These are phyloP conservation scores for Diaporthe sp. DNA, from an alignment of 2,329 filamentous ascomycete genomes.

Conservation along the genomic window DNA sequence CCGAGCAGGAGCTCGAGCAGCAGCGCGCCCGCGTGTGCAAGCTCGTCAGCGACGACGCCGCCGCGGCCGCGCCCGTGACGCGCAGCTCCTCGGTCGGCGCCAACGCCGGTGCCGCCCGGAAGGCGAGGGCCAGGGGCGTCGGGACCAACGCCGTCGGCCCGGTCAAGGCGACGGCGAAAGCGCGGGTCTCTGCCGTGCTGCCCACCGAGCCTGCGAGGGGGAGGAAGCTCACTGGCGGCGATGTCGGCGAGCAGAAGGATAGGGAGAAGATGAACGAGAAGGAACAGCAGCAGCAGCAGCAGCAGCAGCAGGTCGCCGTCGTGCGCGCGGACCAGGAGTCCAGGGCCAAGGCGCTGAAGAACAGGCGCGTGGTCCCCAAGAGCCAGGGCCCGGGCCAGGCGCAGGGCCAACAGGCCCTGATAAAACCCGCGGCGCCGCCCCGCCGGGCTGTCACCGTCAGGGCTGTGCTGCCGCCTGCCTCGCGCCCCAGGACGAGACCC, in stretches of 20 bases:
- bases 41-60: constrained; percentile 6
- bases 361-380: not conserved
- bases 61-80: not conserved
- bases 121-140: not conserved
- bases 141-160: not conserved
- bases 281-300: not conserved
- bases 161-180: not conserved
- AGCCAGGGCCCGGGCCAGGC: not conserved
- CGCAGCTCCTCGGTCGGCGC: constrained; percentile 23
- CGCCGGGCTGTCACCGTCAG: not conserved
- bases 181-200: not conserved
- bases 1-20: constrained; percentile 35
- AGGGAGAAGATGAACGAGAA: not conserved
- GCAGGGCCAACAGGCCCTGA: not conserved
- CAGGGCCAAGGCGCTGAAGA: constrained; percentile 6
- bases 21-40: constrained; percentile 11
- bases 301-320: not conserved
- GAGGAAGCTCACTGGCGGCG: not conserved
- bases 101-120: not conserved
- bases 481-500: not conserved
- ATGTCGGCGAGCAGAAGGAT: not conserved
- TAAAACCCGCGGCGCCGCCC: not conserved
- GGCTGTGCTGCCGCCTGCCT: not conserved
- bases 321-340: not conserved
- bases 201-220: not conserved